Base-by-base conservation (phyloP, 805 yeast species). In the Debaryomyces maramus region DNA sequence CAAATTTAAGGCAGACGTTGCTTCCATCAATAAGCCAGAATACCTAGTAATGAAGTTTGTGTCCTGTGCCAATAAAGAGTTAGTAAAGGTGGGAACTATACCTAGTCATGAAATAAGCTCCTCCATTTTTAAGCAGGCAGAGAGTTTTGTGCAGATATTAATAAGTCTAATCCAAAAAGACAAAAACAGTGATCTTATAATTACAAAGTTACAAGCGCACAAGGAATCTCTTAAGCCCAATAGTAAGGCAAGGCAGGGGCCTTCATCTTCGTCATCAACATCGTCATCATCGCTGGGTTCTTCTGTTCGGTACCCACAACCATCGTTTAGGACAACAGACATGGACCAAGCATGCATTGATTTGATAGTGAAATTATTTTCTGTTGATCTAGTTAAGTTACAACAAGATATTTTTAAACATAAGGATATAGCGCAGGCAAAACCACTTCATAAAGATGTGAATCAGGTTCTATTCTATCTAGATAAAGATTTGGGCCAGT, bases 11-110 rank as follows among this genome's bases (percentile, higher is more conserved):
- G 47, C 46, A 7, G 72, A 67, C 21, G 49, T 67, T 20, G 43
- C 45, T 20, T 48, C 59, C 2, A 60, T 58, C 30, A 59, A 58
- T 42, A 56, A 64, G 22, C 65, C 71, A 4, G 75, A 70, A 41
- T 80, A 76, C 38, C 51, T 80, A 24, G 67, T 80, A 2, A 68
- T 77, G 56, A 63, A 70, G 47, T 81, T 80, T 49, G 77, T 77
- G 6, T 68, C 75, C 6, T 63, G 69, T 39, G 75, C 84, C 7
- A 77, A 75, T 34, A 75, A 71, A 45, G 84, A 79, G 50, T 39
- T 76, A 32, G 65, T 59, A 23, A 77, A 75, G 41, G 45, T 76
- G 14, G 69, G 68, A 1, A 53, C 58, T 24, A 42, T 57, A 3
- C 58, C 60, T 3, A 51, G 55, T 4, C 37, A 58, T 18, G 67